Evolutionary conservation across 1,284 basidiomycete genomes (phyloP), one percentile per base, ranked within the genome.

Genomic region (Austroboletus rostrupii): DNA sequence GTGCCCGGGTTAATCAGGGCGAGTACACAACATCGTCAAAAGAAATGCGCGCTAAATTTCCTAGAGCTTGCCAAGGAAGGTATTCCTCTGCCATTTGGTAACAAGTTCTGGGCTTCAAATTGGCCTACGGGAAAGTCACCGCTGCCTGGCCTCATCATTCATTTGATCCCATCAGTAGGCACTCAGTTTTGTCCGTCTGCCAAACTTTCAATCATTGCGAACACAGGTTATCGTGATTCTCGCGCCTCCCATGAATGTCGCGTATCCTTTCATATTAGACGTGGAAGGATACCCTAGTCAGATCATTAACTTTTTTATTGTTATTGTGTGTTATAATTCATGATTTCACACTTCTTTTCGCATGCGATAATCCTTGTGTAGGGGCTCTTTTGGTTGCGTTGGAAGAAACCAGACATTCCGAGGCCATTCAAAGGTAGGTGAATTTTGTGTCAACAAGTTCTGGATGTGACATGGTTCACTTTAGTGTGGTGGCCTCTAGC

Each of bases 361-460:
- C 1, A 20, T 42, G 0, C 14, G 7, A 4, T 5, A 13, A 26
- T 26, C 23, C 23, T 32, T 16, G 8, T 10, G 5, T 35, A 81
- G 72, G 82, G 80, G 14, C 69, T 85, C 3, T 79, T 84, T 60
- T 83, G 74, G 69, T 65, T 83, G 32, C 63, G 80, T 41, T 81
- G 73, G 68, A 72, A 61, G 50, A 73, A 74, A 49, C 80, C 80
- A 1, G 53, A 76, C 47, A 64, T 67, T 1, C 57, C 48, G 3
- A 68, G 81, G 16, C 79, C 81, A n/a, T 83, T 82, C 70, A 83
- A 78, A 66, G 76, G 80, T 72, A 40, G 1, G 54, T 26, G 14
- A 1, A 13, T 39, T 8, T 9, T 3, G 0, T 2, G 9, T 3
- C 0, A 13, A 32, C n/a, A 29, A 8, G 31, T 11, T n/a, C 4